These are phyloP conservation scores for Pichia terricola DNA, from an alignment of 1,139 yeast species.

Conservation along the genomic window DNA sequence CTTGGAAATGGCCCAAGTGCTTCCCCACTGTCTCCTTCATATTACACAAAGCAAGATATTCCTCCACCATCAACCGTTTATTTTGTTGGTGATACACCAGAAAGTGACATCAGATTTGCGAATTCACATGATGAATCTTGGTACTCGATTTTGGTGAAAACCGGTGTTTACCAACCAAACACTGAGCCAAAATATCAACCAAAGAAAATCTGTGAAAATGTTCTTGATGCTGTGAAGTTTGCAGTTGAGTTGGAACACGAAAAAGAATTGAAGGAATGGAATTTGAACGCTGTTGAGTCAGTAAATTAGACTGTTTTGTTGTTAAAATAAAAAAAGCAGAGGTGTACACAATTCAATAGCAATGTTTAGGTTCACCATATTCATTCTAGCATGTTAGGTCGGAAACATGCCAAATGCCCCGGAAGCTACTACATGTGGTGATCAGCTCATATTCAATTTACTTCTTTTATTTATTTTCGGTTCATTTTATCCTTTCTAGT, in stretches of 20 bases:
- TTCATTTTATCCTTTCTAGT: no score
- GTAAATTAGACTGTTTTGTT: background rate
- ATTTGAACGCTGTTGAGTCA: conserved; percentile 23
- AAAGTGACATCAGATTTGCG: conserved; percentile 79
- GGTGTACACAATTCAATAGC: no score
- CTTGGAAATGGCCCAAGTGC: background rate
- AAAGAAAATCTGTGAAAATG: conserved; percentile 61
- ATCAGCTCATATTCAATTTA: no score
- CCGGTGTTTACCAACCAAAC: conserved; percentile 80
- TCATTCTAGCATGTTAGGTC: no score
- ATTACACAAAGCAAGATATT: conserved; percentile 30
- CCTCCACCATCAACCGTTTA: conserved; percentile 83
- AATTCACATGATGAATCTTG: conserved; percentile 77
- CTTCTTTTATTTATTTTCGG: no score
- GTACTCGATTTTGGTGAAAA: conserved; percentile 76
- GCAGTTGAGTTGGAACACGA: conserved; percentile 76
- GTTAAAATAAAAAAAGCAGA: no score
- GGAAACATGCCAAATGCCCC: no score
- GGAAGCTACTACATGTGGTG: no score
- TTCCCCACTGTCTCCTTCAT: background rate
- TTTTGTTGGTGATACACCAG: conserved; percentile 91
- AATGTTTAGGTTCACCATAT: no score
- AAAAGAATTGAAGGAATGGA: conserved; percentile 66
- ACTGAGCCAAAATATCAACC: conserved; percentile 73
- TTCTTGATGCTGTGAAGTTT: conserved; percentile 70